Evolutionary conservation across 2,329 filamentous ascomycete species (phyloP).

Genomic region (Thielaviopsis punctulata): DNA sequence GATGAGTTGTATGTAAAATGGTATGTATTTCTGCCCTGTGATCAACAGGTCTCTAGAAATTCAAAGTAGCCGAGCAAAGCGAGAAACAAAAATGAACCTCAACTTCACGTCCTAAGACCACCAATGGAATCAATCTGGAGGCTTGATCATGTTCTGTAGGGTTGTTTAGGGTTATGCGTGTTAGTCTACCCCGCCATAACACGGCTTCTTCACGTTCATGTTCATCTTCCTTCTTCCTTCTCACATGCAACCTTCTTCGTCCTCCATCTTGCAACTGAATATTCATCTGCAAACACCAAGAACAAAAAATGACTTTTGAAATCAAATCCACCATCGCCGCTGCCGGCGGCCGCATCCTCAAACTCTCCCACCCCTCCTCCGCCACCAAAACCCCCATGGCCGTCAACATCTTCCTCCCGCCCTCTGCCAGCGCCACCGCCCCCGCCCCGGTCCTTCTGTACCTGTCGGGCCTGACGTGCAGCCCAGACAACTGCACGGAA

Average conservation of each 20-base stretch:
- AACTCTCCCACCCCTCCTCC: constrained; percentile 71
- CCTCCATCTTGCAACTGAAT: too few species aligned
- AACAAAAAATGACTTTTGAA: constrained; percentile 59
- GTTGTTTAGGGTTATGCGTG: not conserved
- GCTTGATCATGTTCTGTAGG: not conserved
- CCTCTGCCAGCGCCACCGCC: constrained; percentile 36
- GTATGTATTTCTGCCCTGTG: constrained; percentile 1
- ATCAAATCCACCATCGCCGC: constrained; percentile 77
- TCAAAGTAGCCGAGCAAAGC: not conserved
- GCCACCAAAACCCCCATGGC: constrained; percentile 77
- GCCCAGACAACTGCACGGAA: constrained; percentile 67
- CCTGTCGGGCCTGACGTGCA: constrained; percentile 87
- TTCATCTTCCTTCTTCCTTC: not conserved
- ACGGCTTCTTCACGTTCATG: not conserved
- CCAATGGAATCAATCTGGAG: too few species aligned
- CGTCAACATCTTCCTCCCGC: constrained; percentile 81
- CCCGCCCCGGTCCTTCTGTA: constrained; percentile 75
- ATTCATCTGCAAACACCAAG: too few species aligned
- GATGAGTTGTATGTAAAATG: constrained; percentile 6
- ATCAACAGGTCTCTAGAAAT: too few species aligned
- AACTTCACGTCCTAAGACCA: too few species aligned
- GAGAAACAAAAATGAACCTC: constrained; percentile 2
- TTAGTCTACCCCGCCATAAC: not conserved
- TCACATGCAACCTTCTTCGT: not conserved
- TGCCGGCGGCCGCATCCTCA: constrained; percentile 88